A percentile compares a stretch with the other conserved stretches of the same genome.
These are phyloP conservation scores for Massariosphaeria phaeospora DNA, from an alignment of 495 filamentous ascomycete genomes.

Conservation along the genomic window DNA sequence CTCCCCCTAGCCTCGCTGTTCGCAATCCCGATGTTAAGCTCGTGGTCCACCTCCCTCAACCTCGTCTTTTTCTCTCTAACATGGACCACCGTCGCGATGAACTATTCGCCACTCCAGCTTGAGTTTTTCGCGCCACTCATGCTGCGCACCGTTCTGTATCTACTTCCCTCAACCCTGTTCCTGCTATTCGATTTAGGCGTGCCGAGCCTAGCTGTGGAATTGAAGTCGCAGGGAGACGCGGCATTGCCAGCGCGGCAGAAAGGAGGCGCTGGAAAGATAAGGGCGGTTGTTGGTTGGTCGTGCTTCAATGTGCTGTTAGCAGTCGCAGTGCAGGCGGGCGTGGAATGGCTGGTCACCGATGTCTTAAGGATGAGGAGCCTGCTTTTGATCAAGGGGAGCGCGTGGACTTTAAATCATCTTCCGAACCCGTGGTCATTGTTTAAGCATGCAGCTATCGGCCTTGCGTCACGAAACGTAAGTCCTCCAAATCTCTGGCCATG, in stretches of 20 bases:
- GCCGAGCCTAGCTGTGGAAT: slow-evolving; percentile 57
- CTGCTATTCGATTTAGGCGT: slow-evolving; percentile 66
- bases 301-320: slow-evolving; percentile 63
- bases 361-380: slow-evolving; percentile 50
- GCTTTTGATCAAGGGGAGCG: slow-evolving; percentile 49
- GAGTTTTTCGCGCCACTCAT: slow-evolving; percentile 66
- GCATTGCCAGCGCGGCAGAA: slow-evolving; percentile 51
- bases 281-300: slow-evolving; percentile 48
- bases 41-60: slow-evolving; percentile 73
- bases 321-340: slow-evolving; percentile 35
- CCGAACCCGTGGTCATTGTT: slow-evolving; percentile 59
- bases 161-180: slow-evolving; percentile 67
- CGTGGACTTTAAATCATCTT: slow-evolving; percentile 42
- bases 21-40: slow-evolving; percentile 50
- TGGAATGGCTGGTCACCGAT: slow-evolving; percentile 52
- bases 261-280: slow-evolving; percentile 30
- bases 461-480: slow-evolving; percentile 54
- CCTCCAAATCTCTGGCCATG: not conserved
- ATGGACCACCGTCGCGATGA: slow-evolving; percentile 78
- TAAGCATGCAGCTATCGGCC: slow-evolving; percentile 49
- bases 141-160: slow-evolving; percentile 66
- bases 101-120: slow-evolving; percentile 68
- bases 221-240: slow-evolving; percentile 64
- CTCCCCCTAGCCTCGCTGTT: slow-evolving; percentile 65
- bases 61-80: slow-evolving; percentile 85